Evolutionary conservation across 2,329 filamentous ascomycete genomes (phyloP), one percentile per base, ranked within the genome.

Genomic region (Aspergillus hortae): DNA sequence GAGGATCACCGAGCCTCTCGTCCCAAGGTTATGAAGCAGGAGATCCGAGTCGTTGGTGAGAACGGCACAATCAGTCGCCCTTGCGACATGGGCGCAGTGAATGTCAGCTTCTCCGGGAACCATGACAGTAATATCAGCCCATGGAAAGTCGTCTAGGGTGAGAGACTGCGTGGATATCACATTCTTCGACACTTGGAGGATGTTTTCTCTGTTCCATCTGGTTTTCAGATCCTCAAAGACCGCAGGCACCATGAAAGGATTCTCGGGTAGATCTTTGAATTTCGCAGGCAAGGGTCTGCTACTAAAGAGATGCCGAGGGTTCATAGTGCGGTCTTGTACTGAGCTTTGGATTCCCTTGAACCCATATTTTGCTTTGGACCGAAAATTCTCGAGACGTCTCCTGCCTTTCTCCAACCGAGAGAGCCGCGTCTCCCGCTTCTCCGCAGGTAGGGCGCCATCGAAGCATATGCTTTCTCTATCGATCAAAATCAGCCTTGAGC

Each of bases 31-130:
- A 65, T 92, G 86, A 0, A 92, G 78, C 0, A 95, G 74, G 7
- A 96, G 77, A 64, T 97, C 92, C 0, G 91, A 95, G 63, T 97
- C 92, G n/a, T 84, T 86, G 0, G 90, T 95, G 6, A 96, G 71
- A 25, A 85, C 75, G 12, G 90, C 79, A 1, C 77, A 74, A 0
- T 82, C 83, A 27, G 76, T 65, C 2, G 73, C 56, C n/a, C 76
- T 77, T 6, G 89, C 78, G 48, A 84, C 77, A 12, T 78, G 72
- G 3, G 90, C 90, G 67, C 91, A 96, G 71, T 84, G 94, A 21
- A 78, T 72, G 65, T 97, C 92, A 1, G 92, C 92, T 71, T 97
- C 92, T 0, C 89, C 91, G 0, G 90, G 85, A 0, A 95, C 86
- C 11, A 94, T 77, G 21, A 77, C 72, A 0, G 77, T 78, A 5